Base-by-base conservation (phyloP, 371 early-diverging fungal genomes). In the Mortierella sp. region DNA sequence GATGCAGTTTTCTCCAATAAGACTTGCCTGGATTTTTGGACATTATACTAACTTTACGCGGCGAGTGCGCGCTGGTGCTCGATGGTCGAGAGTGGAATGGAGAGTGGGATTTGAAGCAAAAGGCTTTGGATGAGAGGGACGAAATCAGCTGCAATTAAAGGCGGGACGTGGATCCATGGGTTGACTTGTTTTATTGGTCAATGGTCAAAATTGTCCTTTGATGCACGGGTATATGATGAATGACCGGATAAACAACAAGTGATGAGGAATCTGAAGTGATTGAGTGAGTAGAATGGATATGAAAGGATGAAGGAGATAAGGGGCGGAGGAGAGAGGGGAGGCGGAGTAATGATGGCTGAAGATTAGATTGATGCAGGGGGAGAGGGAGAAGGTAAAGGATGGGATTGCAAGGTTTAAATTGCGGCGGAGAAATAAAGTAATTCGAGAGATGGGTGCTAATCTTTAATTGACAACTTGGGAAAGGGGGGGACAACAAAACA, bases 21-120 rank as follows among this genome's bases (percentile, higher is more conserved):
- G 43, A 61, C 70, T 61, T 69, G 56, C 72, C 72, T 66, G 72
- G 65, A 61, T 66, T 61, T 72, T 72, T 72, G 12, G 72, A 65
- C 72, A 72, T 72, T 23, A 58, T 35, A 29, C 23, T 43, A 9
- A 54, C 17, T 10, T 22, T 65, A 31, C 43, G 57, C 31, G 17
- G 15, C 3, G 22, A 10, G 31, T n/a, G 42, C 7, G 57, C 15
- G 35, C 2, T 17, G 31, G 57, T 12, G 9, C 1, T 12, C 22
- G 55, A 55, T 55, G 55, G n/a, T 51, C 32, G 31, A 29, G 17
- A 13, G 31, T n/a, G n/a, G n/a, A n/a, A n/a, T n/a, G 32, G 57
- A 35, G 22, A 4, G 35, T 6, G 22, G n/a, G 2, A 22, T n/a
- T 22, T 19, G 13, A 34, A 22, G n/a, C 19, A 17, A 35, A 19